These are phyloP conservation scores for Apiosordaria backusii DNA, from an alignment of 495 filamentous ascomycete species.

Conservation along the genomic window DNA sequence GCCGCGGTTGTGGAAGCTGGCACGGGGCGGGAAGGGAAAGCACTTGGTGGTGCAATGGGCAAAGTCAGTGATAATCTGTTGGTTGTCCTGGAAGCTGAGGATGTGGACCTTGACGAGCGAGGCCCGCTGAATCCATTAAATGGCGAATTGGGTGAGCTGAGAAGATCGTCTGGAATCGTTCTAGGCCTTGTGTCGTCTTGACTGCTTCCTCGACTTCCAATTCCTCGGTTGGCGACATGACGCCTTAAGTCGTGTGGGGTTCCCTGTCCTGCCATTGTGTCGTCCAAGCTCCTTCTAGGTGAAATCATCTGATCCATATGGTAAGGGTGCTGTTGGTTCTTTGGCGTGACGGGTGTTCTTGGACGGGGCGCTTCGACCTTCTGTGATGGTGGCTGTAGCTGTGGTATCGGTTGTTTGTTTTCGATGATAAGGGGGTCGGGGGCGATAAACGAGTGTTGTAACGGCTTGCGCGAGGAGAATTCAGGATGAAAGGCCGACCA, in stretches of 20 bases:
- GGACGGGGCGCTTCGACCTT: not conserved
- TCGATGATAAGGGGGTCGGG: not conserved
- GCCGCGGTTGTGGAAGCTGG: conserved; percentile 38
- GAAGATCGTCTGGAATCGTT: conserved; percentile 22
- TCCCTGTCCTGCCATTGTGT: conserved; percentile 22
- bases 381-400: conserved; percentile 1
- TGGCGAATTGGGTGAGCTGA: conserved; percentile 24
- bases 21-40: conserved; percentile 41
- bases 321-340: not conserved
- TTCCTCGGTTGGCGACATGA: conserved; percentile 10
- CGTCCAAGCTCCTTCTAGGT: conserved; percentile 31
- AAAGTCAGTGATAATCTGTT: conserved; percentile 81
- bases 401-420: conserved; percentile 2
- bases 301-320: conserved; percentile 28
- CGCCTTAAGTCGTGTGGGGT: conserved; percentile 17
- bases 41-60: conserved; percentile 54
- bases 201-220: conserved; percentile 13
- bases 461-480: conserved; percentile 23
- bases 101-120: conserved; percentile 51
- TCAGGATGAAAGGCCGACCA: conserved; percentile 22
- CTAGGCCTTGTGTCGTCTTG: conserved; percentile 22
- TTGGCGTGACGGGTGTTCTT: not conserved
- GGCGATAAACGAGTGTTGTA: conserved; percentile 19
- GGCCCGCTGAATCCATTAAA: conserved; percentile 34
- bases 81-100: conserved; percentile 56